A percentile compares a stretch with the other conserved stretches of the same genome.
phyloP scores from a whole-genome alignment of 169 alveolate species.

The Plasmodium coatneyi region DNA sequence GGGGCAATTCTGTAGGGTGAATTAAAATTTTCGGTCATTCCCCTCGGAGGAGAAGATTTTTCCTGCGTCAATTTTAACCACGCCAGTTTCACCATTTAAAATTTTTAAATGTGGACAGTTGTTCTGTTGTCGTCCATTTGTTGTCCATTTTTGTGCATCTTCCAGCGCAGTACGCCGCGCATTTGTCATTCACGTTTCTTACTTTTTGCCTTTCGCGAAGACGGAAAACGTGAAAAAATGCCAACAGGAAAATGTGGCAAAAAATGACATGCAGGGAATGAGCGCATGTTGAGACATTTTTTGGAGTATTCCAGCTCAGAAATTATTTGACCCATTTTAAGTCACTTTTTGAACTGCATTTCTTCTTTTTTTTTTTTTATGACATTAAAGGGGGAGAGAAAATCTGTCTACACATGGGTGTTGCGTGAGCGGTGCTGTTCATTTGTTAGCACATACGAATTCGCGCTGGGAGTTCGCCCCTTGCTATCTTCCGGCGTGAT shows the following conservation, averaged over 20 bases:
- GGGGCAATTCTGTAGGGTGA: background rate
- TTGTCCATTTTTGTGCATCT: background rate
- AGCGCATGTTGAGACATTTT: background rate
- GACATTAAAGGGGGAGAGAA: background rate
- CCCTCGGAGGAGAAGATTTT: background rate
- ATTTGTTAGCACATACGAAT: background rate
- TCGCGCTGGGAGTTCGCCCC: background rate
- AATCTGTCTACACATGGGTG: background rate
- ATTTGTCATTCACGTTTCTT: background rate
- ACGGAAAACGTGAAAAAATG: background rate
- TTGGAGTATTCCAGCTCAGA: conserved; percentile 1
- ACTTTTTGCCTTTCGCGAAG: background rate
- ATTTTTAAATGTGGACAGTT: background rate
- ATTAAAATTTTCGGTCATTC: background rate
- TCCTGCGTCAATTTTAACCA: background rate
- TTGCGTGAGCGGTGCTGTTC: background rate
- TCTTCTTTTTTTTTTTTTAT: background rate
- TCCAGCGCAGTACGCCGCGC: background rate
- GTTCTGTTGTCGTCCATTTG: background rate
- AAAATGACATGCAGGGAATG: background rate
- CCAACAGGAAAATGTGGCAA: background rate
- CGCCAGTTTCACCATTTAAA: background rate
- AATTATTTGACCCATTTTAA: background rate
- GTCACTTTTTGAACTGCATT: background rate
- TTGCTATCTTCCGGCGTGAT: background rate